Percentiles rank a stretch among this genome's conserved stretches.
These are phyloP conservation scores for Blastocrithidia nonstop DNA, from an alignment of 208 protist species.

Conservation along the genomic window DNA sequence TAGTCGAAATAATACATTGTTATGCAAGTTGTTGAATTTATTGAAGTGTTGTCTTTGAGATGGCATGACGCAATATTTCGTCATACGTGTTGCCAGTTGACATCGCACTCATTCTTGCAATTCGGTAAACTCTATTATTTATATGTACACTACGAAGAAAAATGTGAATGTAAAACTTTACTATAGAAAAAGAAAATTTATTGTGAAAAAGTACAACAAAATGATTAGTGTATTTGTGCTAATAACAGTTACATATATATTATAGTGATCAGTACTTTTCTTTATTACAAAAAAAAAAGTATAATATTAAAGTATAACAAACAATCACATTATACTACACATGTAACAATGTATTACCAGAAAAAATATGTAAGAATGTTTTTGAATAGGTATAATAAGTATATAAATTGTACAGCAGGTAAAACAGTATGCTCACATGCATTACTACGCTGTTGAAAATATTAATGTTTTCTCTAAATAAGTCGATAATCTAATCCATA, in stretches of 20 bases:
- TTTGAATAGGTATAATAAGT: not conserved
- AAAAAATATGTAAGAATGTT: not conserved
- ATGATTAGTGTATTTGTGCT: not conserved
- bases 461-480: no score
- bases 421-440: no score
- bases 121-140: not conserved
- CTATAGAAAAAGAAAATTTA: not conserved
- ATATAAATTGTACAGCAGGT: no score
- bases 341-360: no score
- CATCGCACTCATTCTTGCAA: no score
- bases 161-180: not conserved
- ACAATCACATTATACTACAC: no score
- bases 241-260: not conserved
- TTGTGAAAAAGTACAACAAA: not conserved
- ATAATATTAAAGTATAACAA: not conserved
- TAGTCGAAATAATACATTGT: slow-evolving; percentile 46
- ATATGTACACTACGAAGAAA: not conserved
- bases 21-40: slow-evolving; percentile 26
- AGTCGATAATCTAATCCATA: no score
- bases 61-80: slow-evolving; percentile 43
- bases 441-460: no score
- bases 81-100: slow-evolving; percentile 55
- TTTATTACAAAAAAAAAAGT: slow-evolving; percentile 1
- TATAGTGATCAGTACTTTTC: not conserved
- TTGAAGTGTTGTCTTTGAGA: slow-evolving; percentile 24